Conservation (phyloP, 2,329 filamentous ascomycete species). For the Sporothrix pseudoabietina region DNA sequence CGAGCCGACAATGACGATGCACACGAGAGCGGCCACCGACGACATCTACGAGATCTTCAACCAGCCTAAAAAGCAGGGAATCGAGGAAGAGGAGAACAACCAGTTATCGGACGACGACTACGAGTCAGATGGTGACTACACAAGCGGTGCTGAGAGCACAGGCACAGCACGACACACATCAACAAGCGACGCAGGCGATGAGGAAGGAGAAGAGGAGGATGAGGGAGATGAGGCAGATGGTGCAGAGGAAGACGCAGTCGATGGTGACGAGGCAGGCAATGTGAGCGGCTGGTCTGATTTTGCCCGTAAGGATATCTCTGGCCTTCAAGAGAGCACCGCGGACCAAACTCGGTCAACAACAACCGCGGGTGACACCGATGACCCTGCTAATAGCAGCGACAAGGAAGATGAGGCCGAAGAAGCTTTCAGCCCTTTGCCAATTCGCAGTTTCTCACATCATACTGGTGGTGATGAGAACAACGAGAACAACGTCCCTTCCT, state of each 20-base stretch:
- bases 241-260: slow-evolving; percentile 47
- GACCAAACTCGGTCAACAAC: not conserved
- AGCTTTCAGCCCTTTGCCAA: slow-evolving; percentile 31
- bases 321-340: slow-evolving; percentile 41
- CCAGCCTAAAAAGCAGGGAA: slow-evolving; percentile 63
- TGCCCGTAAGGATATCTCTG: slow-evolving; percentile 70
- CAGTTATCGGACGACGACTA: slow-evolving; percentile 52
- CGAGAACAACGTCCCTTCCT: not conserved
- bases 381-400: not conserved
- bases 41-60: slow-evolving; percentile 98
- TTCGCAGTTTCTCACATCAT: slow-evolving; percentile 9
- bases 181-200: slow-evolving; percentile 52
- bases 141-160: slow-evolving; percentile 82
- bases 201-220: slow-evolving; percentile 44
- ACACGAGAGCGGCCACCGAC: slow-evolving; percentile 91
- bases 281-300: slow-evolving; percentile 90
- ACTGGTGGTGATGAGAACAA: not conserved
- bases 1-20: slow-evolving; percentile 97
- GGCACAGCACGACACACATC: slow-evolving; percentile 65
- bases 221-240: slow-evolving; percentile 50
- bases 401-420: slow-evolving; percentile 40
- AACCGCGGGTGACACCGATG: slow-evolving; percentile 11
- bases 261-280: slow-evolving; percentile 62
- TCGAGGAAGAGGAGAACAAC: slow-evolving; percentile 57
- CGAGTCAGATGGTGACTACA: slow-evolving; percentile 75